These are phyloP conservation scores for Metarhizium humberi DNA, from an alignment of 2,329 filamentous ascomycete genomes.

Conservation along the genomic window DNA sequence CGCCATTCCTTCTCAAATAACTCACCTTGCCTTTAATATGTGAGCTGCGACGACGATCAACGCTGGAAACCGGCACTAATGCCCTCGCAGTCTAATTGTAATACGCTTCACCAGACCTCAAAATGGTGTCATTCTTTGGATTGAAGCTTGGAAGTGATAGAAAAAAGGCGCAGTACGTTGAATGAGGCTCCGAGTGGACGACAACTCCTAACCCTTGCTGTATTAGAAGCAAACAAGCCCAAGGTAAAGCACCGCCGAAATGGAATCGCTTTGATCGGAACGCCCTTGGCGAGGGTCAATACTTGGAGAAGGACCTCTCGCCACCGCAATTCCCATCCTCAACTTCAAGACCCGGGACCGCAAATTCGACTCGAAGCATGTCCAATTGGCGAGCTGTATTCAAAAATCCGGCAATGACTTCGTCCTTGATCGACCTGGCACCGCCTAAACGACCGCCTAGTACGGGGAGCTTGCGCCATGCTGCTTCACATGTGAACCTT, in stretches of 20 bases:
- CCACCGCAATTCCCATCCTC: conserved; percentile 19
- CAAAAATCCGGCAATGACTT: conserved; percentile 26
- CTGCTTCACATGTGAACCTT: conserved; percentile 30
- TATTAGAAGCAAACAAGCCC: conserved; percentile 12
- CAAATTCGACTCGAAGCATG: conserved; percentile 22
- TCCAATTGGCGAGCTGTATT: conserved; percentile 24
- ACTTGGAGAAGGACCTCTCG: conserved; percentile 26
- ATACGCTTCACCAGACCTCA: neutral
- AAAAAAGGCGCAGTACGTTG: conserved; percentile 41
- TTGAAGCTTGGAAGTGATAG: conserved; percentile 46
- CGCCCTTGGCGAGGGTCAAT: conserved; percentile 23
- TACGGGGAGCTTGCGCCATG: conserved; percentile 19
- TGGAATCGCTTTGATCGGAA: conserved; percentile 25
- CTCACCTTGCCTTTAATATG: neutral
- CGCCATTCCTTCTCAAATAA: neutral
- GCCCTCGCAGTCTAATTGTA: neutral
- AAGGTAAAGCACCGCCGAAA: conserved; percentile 15
- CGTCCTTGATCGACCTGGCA: conserved; percentile 36
- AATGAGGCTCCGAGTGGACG: neutral
- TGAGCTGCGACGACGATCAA: neutral
- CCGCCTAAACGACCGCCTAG: conserved; percentile 20
- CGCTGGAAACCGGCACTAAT: neutral
- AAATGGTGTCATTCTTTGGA: conserved; percentile 53
- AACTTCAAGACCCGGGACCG: conserved; percentile 29
- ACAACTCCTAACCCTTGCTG: neutral